phyloP scores from a whole-genome alignment of 2,329 filamentous ascomycete genomes.

The Aspergillus felis region DNA sequence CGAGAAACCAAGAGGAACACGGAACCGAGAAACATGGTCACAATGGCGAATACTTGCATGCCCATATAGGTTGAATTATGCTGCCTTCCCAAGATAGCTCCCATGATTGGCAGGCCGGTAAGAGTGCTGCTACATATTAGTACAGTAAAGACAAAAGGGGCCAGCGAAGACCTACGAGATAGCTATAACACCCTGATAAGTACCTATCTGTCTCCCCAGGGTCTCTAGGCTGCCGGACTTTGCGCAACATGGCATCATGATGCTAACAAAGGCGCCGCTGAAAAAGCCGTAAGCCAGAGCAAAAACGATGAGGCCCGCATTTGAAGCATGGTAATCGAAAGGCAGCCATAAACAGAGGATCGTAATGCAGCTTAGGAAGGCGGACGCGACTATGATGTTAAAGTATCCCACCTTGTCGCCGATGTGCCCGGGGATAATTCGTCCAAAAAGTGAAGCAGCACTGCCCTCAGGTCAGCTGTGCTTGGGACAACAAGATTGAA shows the following conservation, averaged over 20 bases:
- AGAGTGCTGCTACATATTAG: slow-evolving; percentile 5
- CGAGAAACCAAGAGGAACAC: too few relatives aligned
- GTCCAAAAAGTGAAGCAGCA: slow-evolving; percentile 22
- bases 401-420: slow-evolving; percentile 25
- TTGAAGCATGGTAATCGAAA: slow-evolving; percentile 24
- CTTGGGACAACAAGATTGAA: neutral
- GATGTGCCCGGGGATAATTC: slow-evolving; percentile 21
- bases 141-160: too few relatives aligned
- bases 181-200: slow-evolving; percentile 22
- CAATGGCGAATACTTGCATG: slow-evolving; percentile 21
- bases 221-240: slow-evolving; percentile 28
- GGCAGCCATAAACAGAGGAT: slow-evolving; percentile 27
- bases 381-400: slow-evolving; percentile 19
- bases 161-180: slow-evolving; percentile 13
- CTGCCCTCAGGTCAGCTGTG: slow-evolving; percentile 2
- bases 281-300: slow-evolving; percentile 24
- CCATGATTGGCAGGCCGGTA: slow-evolving; percentile 27
- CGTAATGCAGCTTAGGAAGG: slow-evolving; percentile 11
- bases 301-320: slow-evolving; percentile 27
- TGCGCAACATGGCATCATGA: slow-evolving; percentile 29
- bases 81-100: slow-evolving; percentile 21
- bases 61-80: slow-evolving; percentile 18
- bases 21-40: too few relatives aligned
- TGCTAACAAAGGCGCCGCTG: slow-evolving; percentile 25
- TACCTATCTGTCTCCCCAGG: slow-evolving; percentile 32